Evolutionary conservation across 257 asterid species (phyloP).

Genomic region (Fraxinus pennsylvanica): DNA sequence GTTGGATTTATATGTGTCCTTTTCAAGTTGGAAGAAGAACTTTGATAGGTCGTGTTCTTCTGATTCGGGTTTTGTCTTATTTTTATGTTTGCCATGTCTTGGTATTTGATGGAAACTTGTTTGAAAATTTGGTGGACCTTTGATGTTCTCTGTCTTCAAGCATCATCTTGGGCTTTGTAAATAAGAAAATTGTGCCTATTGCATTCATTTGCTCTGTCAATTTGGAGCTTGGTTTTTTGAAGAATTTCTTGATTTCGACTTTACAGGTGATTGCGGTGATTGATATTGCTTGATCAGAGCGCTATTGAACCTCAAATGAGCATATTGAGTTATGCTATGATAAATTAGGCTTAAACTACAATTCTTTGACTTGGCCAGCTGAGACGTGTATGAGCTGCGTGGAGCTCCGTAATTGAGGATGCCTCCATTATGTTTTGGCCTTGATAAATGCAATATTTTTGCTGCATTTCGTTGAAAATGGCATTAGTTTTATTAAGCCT

Average conservation of each 20-base stretch:
- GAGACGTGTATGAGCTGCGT: slow-evolving; percentile 25
- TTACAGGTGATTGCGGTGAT: slow-evolving; percentile 30
- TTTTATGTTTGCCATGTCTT: slow-evolving; percentile 30
- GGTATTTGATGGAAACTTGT: slow-evolving; percentile 23
- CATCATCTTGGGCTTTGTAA: background rate
- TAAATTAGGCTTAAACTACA: slow-evolving; percentile 17
- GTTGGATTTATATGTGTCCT: slow-evolving; percentile 14
- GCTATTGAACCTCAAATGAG: slow-evolving; percentile 15
- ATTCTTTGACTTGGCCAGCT: slow-evolving; percentile 29
- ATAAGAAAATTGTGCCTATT: slow-evolving; percentile 6
- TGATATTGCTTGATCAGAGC: slow-evolving; percentile 27
- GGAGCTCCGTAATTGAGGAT: slow-evolving; percentile 38
- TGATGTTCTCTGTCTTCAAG: slow-evolving; percentile 15
- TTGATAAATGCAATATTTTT: slow-evolving; percentile 34
- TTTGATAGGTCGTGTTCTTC: slow-evolving; percentile 15
- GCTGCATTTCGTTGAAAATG: slow-evolving; percentile 39
- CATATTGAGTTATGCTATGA: slow-evolving; percentile 13
- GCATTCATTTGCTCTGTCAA: slow-evolving; percentile 14
- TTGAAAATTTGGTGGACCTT: slow-evolving; percentile 13
- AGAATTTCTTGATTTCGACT: slow-evolving; percentile 3
- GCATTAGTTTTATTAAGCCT: slow-evolving; percentile 36
- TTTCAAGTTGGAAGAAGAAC: slow-evolving; percentile 17
- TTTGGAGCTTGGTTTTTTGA: slow-evolving; percentile 23
- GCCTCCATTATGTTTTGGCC: slow-evolving; percentile 30
- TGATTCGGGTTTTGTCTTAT: slow-evolving; percentile 28